phyloP scores from a whole-genome alignment of 257 asterid genomes.

The Phtheirospermum japonicum region DNA sequence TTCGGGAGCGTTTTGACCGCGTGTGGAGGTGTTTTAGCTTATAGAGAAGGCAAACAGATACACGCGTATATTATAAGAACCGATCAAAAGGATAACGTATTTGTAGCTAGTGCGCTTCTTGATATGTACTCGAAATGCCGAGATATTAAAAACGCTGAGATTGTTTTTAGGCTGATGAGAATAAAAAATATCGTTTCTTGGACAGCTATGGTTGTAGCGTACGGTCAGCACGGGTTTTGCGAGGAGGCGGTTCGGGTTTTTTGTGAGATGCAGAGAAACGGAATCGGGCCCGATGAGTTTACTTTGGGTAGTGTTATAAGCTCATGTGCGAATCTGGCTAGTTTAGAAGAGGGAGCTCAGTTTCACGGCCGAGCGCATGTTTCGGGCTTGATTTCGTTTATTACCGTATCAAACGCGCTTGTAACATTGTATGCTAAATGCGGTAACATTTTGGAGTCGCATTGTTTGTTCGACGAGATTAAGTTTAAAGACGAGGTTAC shows the following conservation, averaged over 20 bases:
- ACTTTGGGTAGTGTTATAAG: conserved; percentile 88
- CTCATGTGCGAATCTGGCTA: conserved; percentile 87
- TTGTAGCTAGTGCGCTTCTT: conserved; percentile 88
- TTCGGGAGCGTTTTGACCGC: conserved; percentile 86
- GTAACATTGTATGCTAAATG: conserved; percentile 82
- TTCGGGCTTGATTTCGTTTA: conserved; percentile 63
- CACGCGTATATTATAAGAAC: conserved; percentile 65
- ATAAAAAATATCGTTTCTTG: conserved; percentile 74
- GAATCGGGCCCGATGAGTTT: conserved; percentile 64
- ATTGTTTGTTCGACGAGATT: conserved; percentile 55
- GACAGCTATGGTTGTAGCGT: conserved; percentile 97
- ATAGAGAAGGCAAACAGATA: conserved; percentile 73
- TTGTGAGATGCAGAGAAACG: conserved; percentile 65
- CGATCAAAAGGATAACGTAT: conserved; percentile 53
- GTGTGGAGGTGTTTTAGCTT: conserved; percentile 66
- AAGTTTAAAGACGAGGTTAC: conserved; percentile 67
- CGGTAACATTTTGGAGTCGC: conserved; percentile 71
- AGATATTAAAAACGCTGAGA: conserved; percentile 64
- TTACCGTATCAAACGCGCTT: conserved; percentile 84
- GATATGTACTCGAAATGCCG: conserved; percentile 87
- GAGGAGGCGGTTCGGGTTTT: conserved; percentile 76
- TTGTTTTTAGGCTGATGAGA: conserved; percentile 54
- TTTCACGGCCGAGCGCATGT: conserved; percentile 69
- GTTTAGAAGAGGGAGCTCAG: conserved; percentile 92
- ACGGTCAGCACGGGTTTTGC: conserved; percentile 83